Conservation (phyloP, 2,329 filamentous ascomycete species). For the Calonectria honghensis region DNA sequence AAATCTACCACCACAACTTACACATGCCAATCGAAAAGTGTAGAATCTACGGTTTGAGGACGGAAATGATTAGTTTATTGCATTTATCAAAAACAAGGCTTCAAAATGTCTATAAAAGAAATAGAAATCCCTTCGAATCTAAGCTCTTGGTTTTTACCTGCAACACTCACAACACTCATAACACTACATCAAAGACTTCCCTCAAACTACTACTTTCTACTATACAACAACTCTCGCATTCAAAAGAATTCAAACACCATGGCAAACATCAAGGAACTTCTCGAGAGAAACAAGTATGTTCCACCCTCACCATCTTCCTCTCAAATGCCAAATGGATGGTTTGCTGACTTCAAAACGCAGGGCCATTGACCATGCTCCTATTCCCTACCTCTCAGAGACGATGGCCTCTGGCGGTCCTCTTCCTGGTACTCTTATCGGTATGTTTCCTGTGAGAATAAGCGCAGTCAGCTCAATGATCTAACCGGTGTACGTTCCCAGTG, state of each 20-base stretch:
- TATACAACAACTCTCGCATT: background rate
- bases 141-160: background rate
- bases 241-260: conserved; percentile 7
- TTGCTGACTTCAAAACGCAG: conserved; percentile 6
- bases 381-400: conserved; percentile 33
- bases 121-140: background rate
- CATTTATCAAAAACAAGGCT: background rate
- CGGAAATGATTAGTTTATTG: background rate
- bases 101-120: conserved; percentile 18
- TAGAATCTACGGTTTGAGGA: background rate
- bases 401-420: background rate
- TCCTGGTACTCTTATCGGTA: conserved; percentile 33
- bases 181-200: background rate
- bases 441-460: background rate
- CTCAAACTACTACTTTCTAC: background rate
- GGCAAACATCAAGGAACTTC: conserved; percentile 29
- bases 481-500: background rate
- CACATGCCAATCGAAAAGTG: background rate
- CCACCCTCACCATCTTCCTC: background rate
- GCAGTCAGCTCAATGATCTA: background rate
- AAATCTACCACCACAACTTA: background rate
- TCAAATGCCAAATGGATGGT: background rate
- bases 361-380: conserved; percentile 28
- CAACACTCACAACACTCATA: background rate
- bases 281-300: conserved; percentile 35